Evolutionary conservation across 495 filamentous ascomycete genomes (phyloP), one percentile per base, ranked within the genome.

Genomic region (Daldinia caldariorum): DNA sequence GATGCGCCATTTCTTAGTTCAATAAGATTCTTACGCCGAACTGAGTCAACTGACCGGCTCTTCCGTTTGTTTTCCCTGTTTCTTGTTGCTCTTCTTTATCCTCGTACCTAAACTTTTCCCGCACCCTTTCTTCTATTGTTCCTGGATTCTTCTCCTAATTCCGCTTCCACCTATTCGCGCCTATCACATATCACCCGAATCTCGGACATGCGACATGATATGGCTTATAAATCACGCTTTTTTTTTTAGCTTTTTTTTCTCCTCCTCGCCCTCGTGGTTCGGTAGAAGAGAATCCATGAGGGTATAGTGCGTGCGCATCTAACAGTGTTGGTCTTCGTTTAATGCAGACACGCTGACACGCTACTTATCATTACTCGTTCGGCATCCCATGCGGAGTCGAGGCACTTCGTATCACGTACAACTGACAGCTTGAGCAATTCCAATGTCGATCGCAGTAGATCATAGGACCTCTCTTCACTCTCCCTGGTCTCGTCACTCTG

Each of bases 141-240:
- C 61, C 65, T 68, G 31, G 56, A 57, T 31, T 37, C 37, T 68
- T 65, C 70, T 54, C 55, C 64, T 47, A 68, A 29, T 68, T 72
- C 70, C 61, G 70, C 61, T 64, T 67, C 43, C 59, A 8, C 49
- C 51, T 45, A 69, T 58, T 72, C 29, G 53, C 32, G 26, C 65
- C 65, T 72, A 68, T 72, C 65, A 58, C 53, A 57, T 58, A 57
- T 60, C 57, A 57, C 64, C 65, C 51, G 65, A 72, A 39, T 49
- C 53, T 69, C 65, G 60, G 61, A 43, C 57, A 63, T 63, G 50
- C 32, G 41, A 49, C 34, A 14, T 16, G 37, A 39, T 49, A 16
- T 47, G 8, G 64, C 70, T 72, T 72, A 72, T 66, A 72, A 72
- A 72, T 72, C 65, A 61, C 34, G 16, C 18, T n/a, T 14, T 45